Base-by-base conservation (phyloP, 495 filamentous ascomycete genomes). In the Daldinia caldariorum region DNA sequence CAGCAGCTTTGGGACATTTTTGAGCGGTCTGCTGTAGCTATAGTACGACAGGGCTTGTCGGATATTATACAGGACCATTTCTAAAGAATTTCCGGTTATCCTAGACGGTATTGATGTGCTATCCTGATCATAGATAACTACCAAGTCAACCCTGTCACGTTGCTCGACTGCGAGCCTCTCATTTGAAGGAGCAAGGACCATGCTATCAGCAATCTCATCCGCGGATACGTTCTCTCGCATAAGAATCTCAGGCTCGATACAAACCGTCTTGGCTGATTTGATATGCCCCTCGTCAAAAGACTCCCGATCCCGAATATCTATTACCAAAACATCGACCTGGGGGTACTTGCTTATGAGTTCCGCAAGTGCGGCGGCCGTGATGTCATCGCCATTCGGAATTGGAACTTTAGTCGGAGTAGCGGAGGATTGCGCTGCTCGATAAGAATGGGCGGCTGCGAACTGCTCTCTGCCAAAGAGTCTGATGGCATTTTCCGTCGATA, bases 251-350 rank as follows among this genome's bases (percentile, higher is more conserved):
- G 94, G 93, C 72, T 99, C 95, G 56, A 98, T 85, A 78, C 94
- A 98, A 47, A 98, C 91, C 35, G 94, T 90, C 8, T 86, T 90
- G 57, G 87, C 86, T 8, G 89, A 88, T 81, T 88, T 89, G 45
- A 99, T 92, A 72, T 99, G 96, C 1, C 95, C 95, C 39, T 86
- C 81, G 69, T 97, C 93, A 75, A 91, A 99, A 35, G 91, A 86
- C 43, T 92, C 89, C 37, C 95, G 91, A 66, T 84, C 81, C 26
- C 96, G 88, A 53, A 97, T 89, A 81, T 98, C 95, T 69, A 99
- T 91, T 16, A 98, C 66, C 2, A 99, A 79, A 4, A 97, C 82
- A 39, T 84, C 87, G 60, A 86, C 85, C 58, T 82, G 83, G 39
- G 64, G 66, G 9, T 73, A 79, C n/a, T 62, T 74, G 18, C 67